phyloP scores from a whole-genome alignment of 805 yeast genomes.

The Candida sonorensis region DNA sequence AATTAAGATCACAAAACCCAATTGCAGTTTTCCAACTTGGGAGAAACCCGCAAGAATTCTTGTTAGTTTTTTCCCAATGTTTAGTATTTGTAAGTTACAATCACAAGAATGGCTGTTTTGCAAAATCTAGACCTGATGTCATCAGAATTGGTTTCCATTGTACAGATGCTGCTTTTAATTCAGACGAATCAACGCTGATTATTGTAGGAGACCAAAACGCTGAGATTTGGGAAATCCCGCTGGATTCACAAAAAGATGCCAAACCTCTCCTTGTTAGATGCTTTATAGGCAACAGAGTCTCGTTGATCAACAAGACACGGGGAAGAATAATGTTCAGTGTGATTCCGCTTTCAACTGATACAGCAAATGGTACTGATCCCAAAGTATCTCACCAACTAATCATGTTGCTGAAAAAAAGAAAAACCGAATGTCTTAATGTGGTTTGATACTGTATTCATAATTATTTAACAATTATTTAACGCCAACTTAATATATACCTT shows the following conservation, averaged over 20 bases:
- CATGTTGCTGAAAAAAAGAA: constrained; percentile 11
- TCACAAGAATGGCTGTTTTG: constrained; percentile 14
- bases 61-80: constrained; percentile 23
- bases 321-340: constrained; percentile 22
- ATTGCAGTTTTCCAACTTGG: constrained; percentile 21
- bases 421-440: too few species aligned
- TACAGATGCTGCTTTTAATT: constrained; percentile 22
- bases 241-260: constrained; percentile 11
- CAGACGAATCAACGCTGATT: constrained; percentile 18
- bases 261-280: constrained; percentile 20
- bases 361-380: constrained; percentile 6
- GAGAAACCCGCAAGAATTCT: constrained; percentile 10
- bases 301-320: constrained; percentile 20
- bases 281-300: constrained; percentile 17
- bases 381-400: too few species aligned
- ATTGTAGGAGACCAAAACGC: constrained; percentile 17
- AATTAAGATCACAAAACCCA: constrained; percentile 21
- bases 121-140: constrained; percentile 20
- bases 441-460: too few species aligned
- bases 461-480: too few species aligned
- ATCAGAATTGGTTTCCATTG: constrained; percentile 21
- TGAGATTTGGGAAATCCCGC: constrained; percentile 22
- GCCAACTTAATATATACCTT: too few species aligned
- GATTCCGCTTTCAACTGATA: constrained; percentile 5
- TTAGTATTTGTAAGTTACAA: constrained; percentile 21